Evolutionary conservation across 768 basidiomycete species (phyloP), one percentile per base, ranked within the genome.

Genomic region (Tulasnella sp.): DNA sequence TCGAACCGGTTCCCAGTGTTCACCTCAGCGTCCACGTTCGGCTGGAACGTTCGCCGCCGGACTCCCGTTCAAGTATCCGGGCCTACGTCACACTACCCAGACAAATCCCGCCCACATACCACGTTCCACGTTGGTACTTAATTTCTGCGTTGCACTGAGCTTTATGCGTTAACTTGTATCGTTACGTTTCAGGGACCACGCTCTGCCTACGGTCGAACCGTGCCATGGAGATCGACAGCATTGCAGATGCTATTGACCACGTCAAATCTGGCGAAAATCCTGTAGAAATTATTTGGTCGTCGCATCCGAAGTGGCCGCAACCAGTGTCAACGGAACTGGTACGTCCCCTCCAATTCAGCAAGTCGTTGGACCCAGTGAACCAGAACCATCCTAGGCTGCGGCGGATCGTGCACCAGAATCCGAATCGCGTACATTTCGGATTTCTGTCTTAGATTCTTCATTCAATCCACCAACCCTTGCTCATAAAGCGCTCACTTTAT

Each of bases 381-480:
- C 17, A 25, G 37, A 25, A 29, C 19, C 58, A 5, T 34, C 39
- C 25, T 58, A 38, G 49, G 29, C 29, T 29, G 19, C 9, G 25
- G 29, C 15, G 52, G 11, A 8, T 45, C n/a, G 75, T 25, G 0
- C 40, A 7, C 12, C 79, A 75, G 39, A 71, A 69, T 22, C 76
- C 77, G 19, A n/a, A 52, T 34, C 73, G 40, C 5, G 11, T 38
- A 81, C 82, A 3, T 81, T 90, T 42, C 86, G 85, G 72, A 86
- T 96, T 68, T 87, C 91, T 3, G 85, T 96, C n/a, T 86, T 97
- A 49, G 96, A 97, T 80, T 91, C 94, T 1, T 96, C 94, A 0
- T 98, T 93, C 84, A 97, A 98, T 80, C 96, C 96, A 3, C 96
- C 96, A 0, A 95, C 93, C 2, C 82, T 87, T 31, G 93, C 96